Evolutionary conservation across 1,284 basidiomycete species (phyloP).

Genomic region (Melanopsichium pennsylvanicum): DNA sequence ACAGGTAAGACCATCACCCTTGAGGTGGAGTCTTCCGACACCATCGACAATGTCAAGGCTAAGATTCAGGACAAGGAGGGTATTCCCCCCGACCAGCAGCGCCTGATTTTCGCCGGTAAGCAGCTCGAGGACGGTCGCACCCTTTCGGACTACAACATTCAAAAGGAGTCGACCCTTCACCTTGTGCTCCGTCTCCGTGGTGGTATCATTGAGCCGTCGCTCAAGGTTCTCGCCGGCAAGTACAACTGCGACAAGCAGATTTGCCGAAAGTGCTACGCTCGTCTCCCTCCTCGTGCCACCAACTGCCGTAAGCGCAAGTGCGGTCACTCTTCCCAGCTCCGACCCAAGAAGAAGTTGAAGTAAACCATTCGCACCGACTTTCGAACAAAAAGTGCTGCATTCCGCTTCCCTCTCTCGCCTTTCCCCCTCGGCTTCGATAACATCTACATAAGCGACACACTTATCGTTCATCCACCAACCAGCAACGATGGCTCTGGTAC

Average conservation of each 20-base stretch:
- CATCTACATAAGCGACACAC: background rate
- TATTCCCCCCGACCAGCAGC: slow-evolving; percentile 94
- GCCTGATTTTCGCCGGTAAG: slow-evolving; percentile 97
- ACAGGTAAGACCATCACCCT: slow-evolving; percentile 67
- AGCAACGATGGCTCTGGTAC: background rate
- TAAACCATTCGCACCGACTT: slow-evolving; percentile 71
- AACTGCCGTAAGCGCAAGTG: slow-evolving; percentile 85
- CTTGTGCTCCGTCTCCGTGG: slow-evolving; percentile 63
- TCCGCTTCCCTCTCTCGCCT: background rate
- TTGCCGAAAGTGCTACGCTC: slow-evolving; percentile 99
- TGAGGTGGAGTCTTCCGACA: slow-evolving; percentile 67
- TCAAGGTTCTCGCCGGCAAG: slow-evolving; percentile 88
- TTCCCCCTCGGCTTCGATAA: slow-evolving; percentile 3
- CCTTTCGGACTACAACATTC: slow-evolving; percentile 75
- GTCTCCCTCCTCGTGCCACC: slow-evolving; percentile 97
- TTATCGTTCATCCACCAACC: background rate
- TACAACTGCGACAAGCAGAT: slow-evolving; percentile 70
- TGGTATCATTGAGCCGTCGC: slow-evolving; percentile 65
- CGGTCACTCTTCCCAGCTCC: slow-evolving; percentile 66
- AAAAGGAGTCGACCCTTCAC: slow-evolving; percentile 72
- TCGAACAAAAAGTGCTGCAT: background rate
- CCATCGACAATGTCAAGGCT: slow-evolving; percentile 66
- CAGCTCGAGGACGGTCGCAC: slow-evolving; percentile 75
- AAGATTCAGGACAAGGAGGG: slow-evolving; percentile 72
- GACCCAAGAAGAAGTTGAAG: slow-evolving; percentile 94